phyloP scores from a whole-genome alignment of 2,329 filamentous ascomycete genomes.

The Sporothrix humicola region DNA sequence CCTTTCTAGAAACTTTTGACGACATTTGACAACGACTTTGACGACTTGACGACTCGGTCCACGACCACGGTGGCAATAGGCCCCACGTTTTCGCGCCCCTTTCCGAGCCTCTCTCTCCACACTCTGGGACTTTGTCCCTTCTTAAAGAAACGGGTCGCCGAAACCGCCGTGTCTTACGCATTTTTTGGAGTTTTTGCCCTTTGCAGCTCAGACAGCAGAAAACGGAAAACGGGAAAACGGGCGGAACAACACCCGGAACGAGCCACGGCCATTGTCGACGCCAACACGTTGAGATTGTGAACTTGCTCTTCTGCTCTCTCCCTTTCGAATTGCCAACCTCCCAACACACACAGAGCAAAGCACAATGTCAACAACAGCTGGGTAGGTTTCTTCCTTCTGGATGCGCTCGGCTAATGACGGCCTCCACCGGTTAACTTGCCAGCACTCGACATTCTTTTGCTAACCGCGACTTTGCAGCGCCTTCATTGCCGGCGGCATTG shows the following conservation, averaged over 20 bases:
- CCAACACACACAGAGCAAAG: not conserved
- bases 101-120: constrained; percentile 22
- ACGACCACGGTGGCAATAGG: not conserved
- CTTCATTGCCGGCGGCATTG: constrained; percentile 94
- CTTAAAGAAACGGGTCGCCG: constrained; percentile 28
- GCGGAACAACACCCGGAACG: not conserved
- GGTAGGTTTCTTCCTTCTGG: constrained; percentile 30
- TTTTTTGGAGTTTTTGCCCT: constrained; percentile 15
- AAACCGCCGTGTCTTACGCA: constrained; percentile 24
- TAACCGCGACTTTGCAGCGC: constrained; percentile 57
- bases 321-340: not conserved
- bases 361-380: constrained; percentile 38
- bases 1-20: too few species aligned
- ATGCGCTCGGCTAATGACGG: not conserved
- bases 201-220: not conserved
- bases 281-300: not conserved
- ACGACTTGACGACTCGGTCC: too few species aligned
- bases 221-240: not conserved
- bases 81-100: not conserved
- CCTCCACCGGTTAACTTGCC: not conserved
- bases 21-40: too few species aligned
- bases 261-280: constrained; percentile 1
- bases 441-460: too few species aligned
- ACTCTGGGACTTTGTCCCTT: not conserved
- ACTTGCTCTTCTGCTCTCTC: not conserved